Evolutionary conservation across 257 asterid species (phyloP).

Genomic region (Agastache rugosa): DNA sequence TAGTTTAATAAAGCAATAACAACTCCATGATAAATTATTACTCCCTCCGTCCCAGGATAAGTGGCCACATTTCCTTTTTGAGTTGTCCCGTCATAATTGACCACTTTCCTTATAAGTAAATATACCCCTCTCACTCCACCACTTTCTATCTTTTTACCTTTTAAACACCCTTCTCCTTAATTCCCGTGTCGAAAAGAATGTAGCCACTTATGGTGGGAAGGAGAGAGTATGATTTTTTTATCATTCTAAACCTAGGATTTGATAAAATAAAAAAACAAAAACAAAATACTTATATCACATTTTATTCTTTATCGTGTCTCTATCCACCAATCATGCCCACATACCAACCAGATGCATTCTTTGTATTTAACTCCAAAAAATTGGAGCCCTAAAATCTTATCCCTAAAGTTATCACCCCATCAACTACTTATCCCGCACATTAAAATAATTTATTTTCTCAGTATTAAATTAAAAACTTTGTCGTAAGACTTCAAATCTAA

Average conservation of each 20-base stretch:
- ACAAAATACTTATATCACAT: neutral
- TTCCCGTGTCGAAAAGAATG: no score
- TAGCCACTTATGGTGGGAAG: no score
- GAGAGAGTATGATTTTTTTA: neutral
- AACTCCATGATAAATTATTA: no score
- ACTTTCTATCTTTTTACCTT: no score
- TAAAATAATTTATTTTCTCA: neutral
- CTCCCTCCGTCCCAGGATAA: no score
- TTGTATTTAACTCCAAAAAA: slow-evolving; percentile 17
- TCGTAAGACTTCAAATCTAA: slow-evolving; percentile 46
- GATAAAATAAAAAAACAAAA: neutral
- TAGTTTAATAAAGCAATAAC: no score
- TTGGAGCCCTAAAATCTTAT: slow-evolving; percentile 22
- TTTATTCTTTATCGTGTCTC: slow-evolving; percentile 24
- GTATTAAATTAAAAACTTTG: neutral
- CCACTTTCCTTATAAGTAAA: no score
- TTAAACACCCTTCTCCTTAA: no score
- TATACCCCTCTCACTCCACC: no score
- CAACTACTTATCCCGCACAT: slow-evolving; percentile 11
- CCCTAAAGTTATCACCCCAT: slow-evolving; percentile 1
- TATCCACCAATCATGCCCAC: slow-evolving; percentile 38
- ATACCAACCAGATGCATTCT: slow-evolving; percentile 40
- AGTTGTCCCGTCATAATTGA: no score
- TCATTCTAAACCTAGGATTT: neutral
- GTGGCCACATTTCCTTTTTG: no score